A percentile compares a stretch with the other conserved stretches of the same genome.
Conservation (phyloP, 2,329 filamentous ascomycete genomes). For the Biscogniauxia mediterranea region DNA sequence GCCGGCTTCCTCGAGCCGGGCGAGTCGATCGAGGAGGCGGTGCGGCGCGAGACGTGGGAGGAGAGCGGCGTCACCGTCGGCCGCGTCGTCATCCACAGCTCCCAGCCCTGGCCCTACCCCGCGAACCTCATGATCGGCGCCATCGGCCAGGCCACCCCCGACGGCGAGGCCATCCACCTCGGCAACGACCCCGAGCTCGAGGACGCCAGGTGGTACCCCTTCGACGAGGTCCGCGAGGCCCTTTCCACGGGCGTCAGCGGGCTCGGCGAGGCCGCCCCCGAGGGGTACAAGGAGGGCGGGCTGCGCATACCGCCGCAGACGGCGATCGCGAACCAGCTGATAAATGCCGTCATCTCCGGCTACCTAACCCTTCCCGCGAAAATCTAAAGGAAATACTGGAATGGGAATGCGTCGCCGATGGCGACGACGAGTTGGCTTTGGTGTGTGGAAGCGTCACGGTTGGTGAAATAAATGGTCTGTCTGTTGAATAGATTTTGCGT, state of each 20-base stretch:
- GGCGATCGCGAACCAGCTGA: conserved; percentile 88
- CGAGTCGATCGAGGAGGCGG: conserved; percentile 81
- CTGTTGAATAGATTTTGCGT: too few species aligned
- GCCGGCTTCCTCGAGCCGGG: conserved; percentile 84
- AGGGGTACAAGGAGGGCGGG: conserved; percentile 71
- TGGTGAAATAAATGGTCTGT: too few species aligned
- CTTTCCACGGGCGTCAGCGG: conserved; percentile 65
- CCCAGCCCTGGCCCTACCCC: conserved; percentile 86
- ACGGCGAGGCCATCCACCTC: conserved; percentile 76
- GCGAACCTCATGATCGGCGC: conserved; percentile 84
- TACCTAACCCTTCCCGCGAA: conserved; percentile 60
- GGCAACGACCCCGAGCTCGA: conserved; percentile 90
- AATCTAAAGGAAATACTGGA: conserved; percentile 41
- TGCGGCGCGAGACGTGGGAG: conserved; percentile 82
- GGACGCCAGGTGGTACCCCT: conserved; percentile 80
- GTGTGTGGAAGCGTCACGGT: too few species aligned
- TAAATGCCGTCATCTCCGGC: conserved; percentile 75
- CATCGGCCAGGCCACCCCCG: conserved; percentile 77
- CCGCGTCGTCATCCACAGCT: conserved; percentile 76
- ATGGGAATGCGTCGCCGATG: not conserved
- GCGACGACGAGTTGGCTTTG: not conserved
- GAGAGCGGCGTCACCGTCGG: conserved; percentile 76
- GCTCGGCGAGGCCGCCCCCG: conserved; percentile 61
- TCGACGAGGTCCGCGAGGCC: conserved; percentile 78
- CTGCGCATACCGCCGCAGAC: conserved; percentile 80